Conservation (phyloP, 2,329 filamentous ascomycete species). For the Claviceps africana region DNA sequence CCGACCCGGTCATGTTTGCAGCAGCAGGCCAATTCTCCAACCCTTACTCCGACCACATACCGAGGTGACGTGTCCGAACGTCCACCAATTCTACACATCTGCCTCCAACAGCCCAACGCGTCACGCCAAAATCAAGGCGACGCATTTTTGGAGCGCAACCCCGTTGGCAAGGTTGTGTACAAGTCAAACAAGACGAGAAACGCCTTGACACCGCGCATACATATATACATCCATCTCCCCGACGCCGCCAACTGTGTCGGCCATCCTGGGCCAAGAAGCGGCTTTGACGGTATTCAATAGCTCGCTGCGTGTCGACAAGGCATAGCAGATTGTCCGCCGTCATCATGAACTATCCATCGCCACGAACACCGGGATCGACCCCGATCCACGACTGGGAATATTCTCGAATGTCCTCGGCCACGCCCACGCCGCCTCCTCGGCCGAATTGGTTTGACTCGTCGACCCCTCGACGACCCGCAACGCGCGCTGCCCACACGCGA, state of each 20-base stretch:
- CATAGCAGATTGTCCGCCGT: constrained; percentile 21
- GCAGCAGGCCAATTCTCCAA: constrained; percentile 38
- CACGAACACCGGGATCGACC: constrained; percentile 30
- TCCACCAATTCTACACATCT: constrained; percentile 25
- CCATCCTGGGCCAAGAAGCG: constrained; percentile 2
- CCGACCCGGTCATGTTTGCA: constrained; percentile 38
- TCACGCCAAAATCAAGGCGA: background rate
- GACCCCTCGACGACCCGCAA: constrained; percentile 39
- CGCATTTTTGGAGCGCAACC: background rate
- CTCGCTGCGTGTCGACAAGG: constrained; percentile 17
- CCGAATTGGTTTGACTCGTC: constrained; percentile 33
- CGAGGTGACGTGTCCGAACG: constrained; percentile 43
- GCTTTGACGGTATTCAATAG: background rate
- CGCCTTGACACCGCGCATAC: background rate
- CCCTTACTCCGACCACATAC: constrained; percentile 47
- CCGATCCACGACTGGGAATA: constrained; percentile 39
- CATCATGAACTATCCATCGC: constrained; percentile 26
- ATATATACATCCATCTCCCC: background rate
- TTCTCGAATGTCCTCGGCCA: constrained; percentile 38
- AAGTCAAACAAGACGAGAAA: background rate
- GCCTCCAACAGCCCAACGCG: background rate
- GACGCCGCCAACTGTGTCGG: constrained; percentile 7
- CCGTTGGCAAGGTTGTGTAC: background rate
- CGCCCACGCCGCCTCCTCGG: constrained; percentile 43
- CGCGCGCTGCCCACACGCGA: constrained; percentile 29